These are phyloP conservation scores for Candida ficus DNA, from an alignment of 805 yeast species.

Conservation along the genomic window DNA sequence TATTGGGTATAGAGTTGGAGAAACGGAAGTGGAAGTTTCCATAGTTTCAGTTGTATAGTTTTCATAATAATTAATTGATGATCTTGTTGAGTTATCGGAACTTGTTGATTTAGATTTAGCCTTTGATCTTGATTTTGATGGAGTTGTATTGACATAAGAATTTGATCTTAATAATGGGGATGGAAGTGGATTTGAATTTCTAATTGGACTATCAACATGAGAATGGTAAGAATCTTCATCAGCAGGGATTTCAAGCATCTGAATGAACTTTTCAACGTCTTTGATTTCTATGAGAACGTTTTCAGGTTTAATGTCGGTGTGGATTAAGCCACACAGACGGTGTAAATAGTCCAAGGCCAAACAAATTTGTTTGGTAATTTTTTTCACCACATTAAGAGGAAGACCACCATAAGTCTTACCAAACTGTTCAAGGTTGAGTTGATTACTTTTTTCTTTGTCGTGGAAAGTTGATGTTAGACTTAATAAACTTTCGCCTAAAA, in stretches of 20 bases:
- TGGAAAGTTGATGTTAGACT: slow-evolving; percentile 42
- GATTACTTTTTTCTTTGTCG: background rate
- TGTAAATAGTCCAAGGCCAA: slow-evolving; percentile 55
- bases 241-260: slow-evolving; percentile 2
- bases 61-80: slow-evolving; percentile 17
- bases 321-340: slow-evolving; percentile 58
- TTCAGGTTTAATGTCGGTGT: slow-evolving; percentile 75
- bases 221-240: slow-evolving; percentile 13
- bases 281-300: slow-evolving; percentile 53
- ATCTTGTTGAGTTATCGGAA: slow-evolving; percentile 5
- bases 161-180: slow-evolving; percentile 33
- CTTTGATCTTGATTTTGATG: background rate
- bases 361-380: slow-evolving; percentile 50
- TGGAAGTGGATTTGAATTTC: slow-evolving; percentile 41
- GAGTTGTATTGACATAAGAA: slow-evolving; percentile 3
- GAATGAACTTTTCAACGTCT: slow-evolving; percentile 47
- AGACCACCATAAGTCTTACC: slow-evolving; percentile 45
- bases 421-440: slow-evolving; percentile 12
- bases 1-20: slow-evolving; percentile 11
- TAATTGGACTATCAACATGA: slow-evolving; percentile 14
- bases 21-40: slow-evolving; percentile 5
- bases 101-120: slow-evolving; percentile 1
- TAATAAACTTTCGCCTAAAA: slow-evolving; percentile 55
- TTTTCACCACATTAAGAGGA: slow-evolving; percentile 49
- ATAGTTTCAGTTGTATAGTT: slow-evolving; percentile 5